Percentiles rank a stretch among this genome's conserved stretches.
Conservation (phyloP, 208 protist species). For the Blastocrithidia nonstop region DNA sequence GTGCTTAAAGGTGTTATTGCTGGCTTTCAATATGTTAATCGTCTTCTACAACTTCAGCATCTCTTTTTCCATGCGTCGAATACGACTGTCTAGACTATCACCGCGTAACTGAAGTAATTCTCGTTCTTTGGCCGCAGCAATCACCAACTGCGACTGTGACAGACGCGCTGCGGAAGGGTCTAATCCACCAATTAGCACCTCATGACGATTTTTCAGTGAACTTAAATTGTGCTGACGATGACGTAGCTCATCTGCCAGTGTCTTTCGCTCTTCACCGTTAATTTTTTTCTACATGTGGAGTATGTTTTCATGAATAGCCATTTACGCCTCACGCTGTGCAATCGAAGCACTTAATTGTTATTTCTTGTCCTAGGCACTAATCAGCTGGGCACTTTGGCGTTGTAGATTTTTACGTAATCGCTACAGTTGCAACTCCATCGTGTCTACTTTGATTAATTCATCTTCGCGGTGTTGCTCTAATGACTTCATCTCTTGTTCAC, state of each 20-base stretch:
- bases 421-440: conserved; percentile 79
- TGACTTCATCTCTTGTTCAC: conserved; percentile 25
- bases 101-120: conserved; percentile 73
- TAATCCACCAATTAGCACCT: conserved; percentile 56
- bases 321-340: conserved; percentile 60
- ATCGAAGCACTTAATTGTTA: conserved; percentile 45
- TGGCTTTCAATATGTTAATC: conserved; percentile 46
- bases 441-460: conserved; percentile 62
- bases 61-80: conserved; percentile 63
- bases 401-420: conserved; percentile 33
- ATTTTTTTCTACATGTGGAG: conserved; percentile 63
- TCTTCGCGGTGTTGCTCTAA: conserved; percentile 58
- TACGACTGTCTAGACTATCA: conserved; percentile 60
- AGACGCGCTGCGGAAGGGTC: conserved; percentile 39
- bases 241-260: conserved; percentile 47
- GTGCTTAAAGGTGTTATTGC: conserved; percentile 61
- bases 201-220: conserved; percentile 57
- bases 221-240: conserved; percentile 40
- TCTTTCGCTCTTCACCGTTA: conserved; percentile 64
- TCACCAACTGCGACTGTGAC: conserved; percentile 73
- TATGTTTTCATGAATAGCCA: conserved; percentile 71
- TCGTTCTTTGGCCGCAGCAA: conserved; percentile 68
- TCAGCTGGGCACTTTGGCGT: conserved; percentile 34
- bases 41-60: conserved; percentile 72
- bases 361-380: conserved; percentile 61